A percentile compares a stretch with the other conserved stretches of the same genome.
These are phyloP conservation scores for Trametes elegans DNA, from an alignment of 768 basidiomycete genomes.

Conservation along the genomic window DNA sequence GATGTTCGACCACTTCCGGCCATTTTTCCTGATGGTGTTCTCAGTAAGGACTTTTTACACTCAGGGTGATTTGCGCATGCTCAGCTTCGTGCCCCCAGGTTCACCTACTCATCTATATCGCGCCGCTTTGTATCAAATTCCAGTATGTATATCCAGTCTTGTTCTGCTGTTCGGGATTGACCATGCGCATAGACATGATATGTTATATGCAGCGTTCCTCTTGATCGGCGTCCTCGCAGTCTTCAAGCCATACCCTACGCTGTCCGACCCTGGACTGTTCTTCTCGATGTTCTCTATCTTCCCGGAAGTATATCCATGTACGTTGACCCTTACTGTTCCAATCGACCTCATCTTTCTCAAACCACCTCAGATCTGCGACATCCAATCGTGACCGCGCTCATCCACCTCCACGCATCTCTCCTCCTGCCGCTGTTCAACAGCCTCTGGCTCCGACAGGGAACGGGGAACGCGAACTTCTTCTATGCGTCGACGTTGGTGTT, in stretches of 20 bases:
- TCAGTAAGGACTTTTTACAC: conserved; percentile 51
- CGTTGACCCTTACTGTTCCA: conserved; percentile 32
- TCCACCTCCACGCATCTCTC: conserved; percentile 80
- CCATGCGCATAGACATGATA: conserved; percentile 63
- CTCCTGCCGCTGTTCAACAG: conserved; percentile 90
- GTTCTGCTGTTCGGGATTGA: not conserved
- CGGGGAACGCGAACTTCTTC: conserved; percentile 98
- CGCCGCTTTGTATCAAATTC: conserved; percentile 86
- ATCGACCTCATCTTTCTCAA: too few species aligned
- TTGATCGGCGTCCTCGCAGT: conserved; percentile 74
- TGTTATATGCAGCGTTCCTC: conserved; percentile 75
- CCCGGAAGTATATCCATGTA: conserved; percentile 82
- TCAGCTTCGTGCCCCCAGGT: conserved; percentile 44
- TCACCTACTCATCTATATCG: conserved; percentile 79
- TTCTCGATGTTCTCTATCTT: conserved; percentile 77
- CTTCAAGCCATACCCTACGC: conserved; percentile 90
- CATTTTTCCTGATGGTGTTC: conserved; percentile 94
- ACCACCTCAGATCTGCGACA: conserved; percentile 67
- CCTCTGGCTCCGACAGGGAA: conserved; percentile 87
- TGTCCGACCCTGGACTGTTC: conserved; percentile 88
- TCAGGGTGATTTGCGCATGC: not conserved
- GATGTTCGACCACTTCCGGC: conserved; percentile 97
- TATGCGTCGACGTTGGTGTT: conserved; percentile 96
- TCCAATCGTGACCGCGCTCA: conserved; percentile 77
- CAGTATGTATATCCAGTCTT: conserved; percentile 46